These are phyloP conservation scores for Ascochyta koolunga DNA, from an alignment of 2,329 filamentous ascomycete genomes.

Conservation along the genomic window DNA sequence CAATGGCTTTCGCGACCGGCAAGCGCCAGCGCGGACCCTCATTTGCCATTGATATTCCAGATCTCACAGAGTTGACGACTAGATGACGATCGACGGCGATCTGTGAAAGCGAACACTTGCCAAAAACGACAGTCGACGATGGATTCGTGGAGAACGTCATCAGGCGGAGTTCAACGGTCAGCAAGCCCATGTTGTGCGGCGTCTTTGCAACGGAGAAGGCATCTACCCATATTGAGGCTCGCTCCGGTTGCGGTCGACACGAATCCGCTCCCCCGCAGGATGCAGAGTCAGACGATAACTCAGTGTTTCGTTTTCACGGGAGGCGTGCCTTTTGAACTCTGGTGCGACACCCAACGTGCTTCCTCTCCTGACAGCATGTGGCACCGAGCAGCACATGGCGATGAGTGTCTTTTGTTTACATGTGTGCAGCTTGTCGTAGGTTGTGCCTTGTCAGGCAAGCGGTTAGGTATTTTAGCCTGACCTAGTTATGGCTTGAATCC, in stretches of 20 bases:
- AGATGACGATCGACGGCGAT: conserved; percentile 15
- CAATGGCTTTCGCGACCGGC: not conserved
- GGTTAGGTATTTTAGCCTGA: not conserved
- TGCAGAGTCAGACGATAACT: conserved; percentile 13
- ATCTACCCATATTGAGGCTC: conserved; percentile 8
- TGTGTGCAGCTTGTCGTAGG: conserved; percentile 2
- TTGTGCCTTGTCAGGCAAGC: conserved; percentile 13
- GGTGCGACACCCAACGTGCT: conserved; percentile 25
- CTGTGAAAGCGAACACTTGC: conserved; percentile 9
- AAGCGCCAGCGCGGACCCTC: conserved; percentile 8
- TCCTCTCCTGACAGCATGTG: conserved; percentile 14
- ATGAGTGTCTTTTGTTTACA: conserved; percentile 4
- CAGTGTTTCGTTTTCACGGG: conserved; percentile 30
- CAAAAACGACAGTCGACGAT: conserved; percentile 15
- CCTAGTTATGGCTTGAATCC: conserved; percentile 1
- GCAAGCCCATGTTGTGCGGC: conserved; percentile 7
- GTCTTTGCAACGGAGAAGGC: not conserved
- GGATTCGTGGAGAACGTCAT: conserved; percentile 5
- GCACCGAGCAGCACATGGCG: conserved; percentile 10
- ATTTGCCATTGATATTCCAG: conserved; percentile 9
- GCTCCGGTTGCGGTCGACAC: conserved; percentile 9
- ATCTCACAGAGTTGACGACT: conserved; percentile 5
- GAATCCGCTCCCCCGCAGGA: conserved; percentile 15
- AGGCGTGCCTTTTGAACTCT: conserved; percentile 25
- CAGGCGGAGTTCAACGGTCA: not conserved